Evolutionary conservation across 176 grass and related monocot species (phyloP).

Genomic region (Leersia perrieri): DNA sequence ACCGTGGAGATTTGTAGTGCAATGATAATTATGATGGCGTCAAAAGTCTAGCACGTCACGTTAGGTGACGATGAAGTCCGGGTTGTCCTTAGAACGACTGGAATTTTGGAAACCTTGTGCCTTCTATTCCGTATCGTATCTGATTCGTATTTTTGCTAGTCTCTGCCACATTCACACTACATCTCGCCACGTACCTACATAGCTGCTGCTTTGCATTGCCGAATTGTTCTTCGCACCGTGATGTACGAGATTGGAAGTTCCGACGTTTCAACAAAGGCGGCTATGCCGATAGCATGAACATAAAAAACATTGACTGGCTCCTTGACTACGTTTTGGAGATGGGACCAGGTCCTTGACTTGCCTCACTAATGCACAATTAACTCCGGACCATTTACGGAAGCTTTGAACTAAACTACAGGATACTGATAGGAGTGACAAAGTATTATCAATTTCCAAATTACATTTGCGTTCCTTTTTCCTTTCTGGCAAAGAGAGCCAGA

Average conservation of each 20-base stretch:
- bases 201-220: not conserved
- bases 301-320: conserved; percentile 23
- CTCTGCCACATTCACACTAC: not conserved
- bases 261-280: not conserved
- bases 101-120: not conserved
- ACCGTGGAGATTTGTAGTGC: not conserved
- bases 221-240: not conserved
- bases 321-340: not conserved
- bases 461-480: not conserved
- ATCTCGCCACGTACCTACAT: not conserved
- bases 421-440: not conserved
- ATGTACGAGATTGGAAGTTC: not conserved
- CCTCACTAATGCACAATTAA: not conserved
- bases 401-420: not conserved
- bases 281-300: not conserved
- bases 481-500: not conserved
- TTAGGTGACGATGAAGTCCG: not conserved
- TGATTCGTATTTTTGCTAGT: not conserved
- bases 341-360: not conserved
- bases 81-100: not conserved
- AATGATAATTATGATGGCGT: not conserved
- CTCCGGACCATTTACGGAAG: not conserved
- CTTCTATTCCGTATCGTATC: not conserved
- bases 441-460: not conserved
- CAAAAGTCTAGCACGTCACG: not conserved